Percentiles rank a stretch among this genome's conserved stretches.
phyloP scores from a whole-genome alignment of 169 alveolate species.

The Plasmodium adleri region DNA sequence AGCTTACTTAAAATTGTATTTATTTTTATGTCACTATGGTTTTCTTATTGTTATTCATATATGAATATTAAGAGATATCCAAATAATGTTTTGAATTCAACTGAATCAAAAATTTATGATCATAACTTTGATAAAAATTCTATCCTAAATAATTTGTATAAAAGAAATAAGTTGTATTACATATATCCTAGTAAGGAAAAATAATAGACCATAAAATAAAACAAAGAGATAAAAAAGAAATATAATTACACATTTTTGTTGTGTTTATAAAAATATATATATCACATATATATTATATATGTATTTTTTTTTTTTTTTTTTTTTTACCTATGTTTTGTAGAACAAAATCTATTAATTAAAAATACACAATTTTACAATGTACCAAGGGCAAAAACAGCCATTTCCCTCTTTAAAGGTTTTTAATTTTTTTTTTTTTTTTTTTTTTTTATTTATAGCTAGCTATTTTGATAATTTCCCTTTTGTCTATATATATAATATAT shows the following conservation, averaged over 20 bases:
- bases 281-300: background rate
- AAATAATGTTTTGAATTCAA: background rate
- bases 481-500: background rate
- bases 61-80: slow-evolving; percentile 2
- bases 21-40: slow-evolving; percentile 10
- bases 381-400: slow-evolving; percentile 30
- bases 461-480: background rate
- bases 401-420: slow-evolving; percentile 46
- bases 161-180: slow-evolving; percentile 25
- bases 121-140: slow-evolving; percentile 10
- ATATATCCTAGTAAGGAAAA: slow-evolving; percentile 33
- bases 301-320: background rate
- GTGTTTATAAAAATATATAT: background rate
- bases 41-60: slow-evolving; percentile 18
- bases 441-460: background rate
- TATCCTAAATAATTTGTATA: background rate
- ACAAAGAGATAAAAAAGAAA: too few species aligned
- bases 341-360: slow-evolving; percentile 16
- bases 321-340: slow-evolving; percentile 2
- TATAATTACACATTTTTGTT: background rate
- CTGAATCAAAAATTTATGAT: background rate
- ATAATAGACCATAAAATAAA: background rate
- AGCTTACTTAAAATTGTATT: slow-evolving; percentile 11
- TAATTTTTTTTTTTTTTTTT: slow-evolving; percentile 8
- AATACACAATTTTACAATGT: slow-evolving; percentile 6